Conservation (phyloP, 257 asterid species). For the Solanum peruvianum region DNA sequence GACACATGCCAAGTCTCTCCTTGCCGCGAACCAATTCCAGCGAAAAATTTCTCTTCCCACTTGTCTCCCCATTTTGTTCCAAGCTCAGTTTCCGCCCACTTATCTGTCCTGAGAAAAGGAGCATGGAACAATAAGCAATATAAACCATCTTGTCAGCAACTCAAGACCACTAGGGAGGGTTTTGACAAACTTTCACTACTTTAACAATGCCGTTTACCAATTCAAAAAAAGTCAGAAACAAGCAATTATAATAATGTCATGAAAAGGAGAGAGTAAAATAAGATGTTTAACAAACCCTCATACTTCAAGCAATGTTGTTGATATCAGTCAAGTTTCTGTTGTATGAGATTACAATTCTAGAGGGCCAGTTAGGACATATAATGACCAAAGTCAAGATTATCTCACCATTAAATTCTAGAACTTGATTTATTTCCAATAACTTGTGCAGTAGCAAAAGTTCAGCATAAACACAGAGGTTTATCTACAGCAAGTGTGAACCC, state of each 20-base stretch:
- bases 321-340: neutral
- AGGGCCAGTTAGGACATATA: neutral
- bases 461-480: neutral
- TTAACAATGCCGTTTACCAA: neutral
- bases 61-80: constrained; percentile 99
- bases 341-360: neutral
- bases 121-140: neutral
- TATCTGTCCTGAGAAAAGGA: constrained; percentile 75
- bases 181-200: neutral
- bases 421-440: neutral
- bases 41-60: constrained; percentile 94
- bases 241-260: neutral
- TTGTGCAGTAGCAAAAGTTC: neutral
- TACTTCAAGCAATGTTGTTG: neutral
- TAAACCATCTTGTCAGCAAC: neutral
- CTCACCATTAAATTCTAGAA: neutral
- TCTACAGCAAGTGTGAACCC: neutral
- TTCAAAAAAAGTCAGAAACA: neutral
- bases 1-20: constrained; percentile 99
- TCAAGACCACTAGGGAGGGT: neutral
- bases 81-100: constrained; percentile 97
- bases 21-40: constrained; percentile 94
- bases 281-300: neutral
- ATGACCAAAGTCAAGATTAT: neutral
- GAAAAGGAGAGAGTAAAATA: neutral